Conservation (phyloP, 768 basidiomycete species). For the Phanerochaete carnosa region DNA sequence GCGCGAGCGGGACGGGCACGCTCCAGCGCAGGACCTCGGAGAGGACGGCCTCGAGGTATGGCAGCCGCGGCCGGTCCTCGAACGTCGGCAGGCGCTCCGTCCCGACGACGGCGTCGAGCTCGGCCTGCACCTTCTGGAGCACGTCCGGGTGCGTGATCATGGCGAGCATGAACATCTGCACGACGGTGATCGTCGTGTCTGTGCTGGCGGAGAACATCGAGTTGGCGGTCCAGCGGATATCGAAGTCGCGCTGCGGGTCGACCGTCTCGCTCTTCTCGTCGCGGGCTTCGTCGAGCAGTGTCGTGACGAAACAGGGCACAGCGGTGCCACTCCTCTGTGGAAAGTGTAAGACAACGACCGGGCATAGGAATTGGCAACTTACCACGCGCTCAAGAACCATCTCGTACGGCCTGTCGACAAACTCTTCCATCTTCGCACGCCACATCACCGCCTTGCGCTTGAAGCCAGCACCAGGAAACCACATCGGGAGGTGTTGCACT, state of each 20-base stretch:
- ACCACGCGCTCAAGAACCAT: conserved; percentile 59
- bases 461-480: conserved; percentile 70
- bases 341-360: not conserved
- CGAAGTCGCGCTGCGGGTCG: conserved; percentile 48
- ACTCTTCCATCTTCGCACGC: conserved; percentile 63
- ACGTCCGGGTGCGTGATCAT: conserved; percentile 61
- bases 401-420: conserved; percentile 60
- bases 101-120: conserved; percentile 62
- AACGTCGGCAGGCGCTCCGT: conserved; percentile 55
- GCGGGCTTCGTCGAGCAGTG: conserved; percentile 50
- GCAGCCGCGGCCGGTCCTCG: conserved; percentile 50
- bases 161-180: conserved; percentile 62
- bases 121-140: conserved; percentile 55
- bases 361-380: conserved; percentile 1
- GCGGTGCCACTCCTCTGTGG: conserved; percentile 35
- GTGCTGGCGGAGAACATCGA: conserved; percentile 72
- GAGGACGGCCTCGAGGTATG: conserved; percentile 57
- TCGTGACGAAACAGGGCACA: conserved; percentile 40
- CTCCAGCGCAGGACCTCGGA: conserved; percentile 57
- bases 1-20: conserved; percentile 52
- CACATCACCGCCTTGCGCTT: conserved; percentile 55
- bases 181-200: conserved; percentile 59
- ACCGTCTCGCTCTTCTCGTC: conserved; percentile 25
- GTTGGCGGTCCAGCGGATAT: conserved; percentile 80
- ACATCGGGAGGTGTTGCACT: conserved; percentile 57